A percentile compares a stretch with the other conserved stretches of the same genome.
These are phyloP conservation scores for Ensete ventricosum DNA, from an alignment of 176 grass and related monocot genomes.

Conservation along the genomic window DNA sequence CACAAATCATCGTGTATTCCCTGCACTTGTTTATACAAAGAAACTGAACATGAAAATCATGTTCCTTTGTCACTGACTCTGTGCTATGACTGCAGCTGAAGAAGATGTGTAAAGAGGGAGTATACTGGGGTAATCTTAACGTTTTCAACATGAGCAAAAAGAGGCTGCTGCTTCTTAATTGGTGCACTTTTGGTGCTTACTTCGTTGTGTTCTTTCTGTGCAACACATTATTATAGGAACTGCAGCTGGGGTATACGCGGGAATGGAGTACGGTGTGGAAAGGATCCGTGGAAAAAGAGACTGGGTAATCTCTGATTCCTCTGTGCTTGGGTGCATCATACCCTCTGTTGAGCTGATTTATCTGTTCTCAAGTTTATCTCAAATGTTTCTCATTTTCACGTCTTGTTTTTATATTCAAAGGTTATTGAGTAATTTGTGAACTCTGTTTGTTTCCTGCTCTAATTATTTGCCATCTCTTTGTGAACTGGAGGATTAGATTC, in stretches of 20 bases:
- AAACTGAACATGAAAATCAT: not conserved
- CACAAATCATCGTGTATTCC: not conserved
- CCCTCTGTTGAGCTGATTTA: not conserved
- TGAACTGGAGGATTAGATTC: too few relatives aligned
- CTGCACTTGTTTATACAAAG: not conserved
- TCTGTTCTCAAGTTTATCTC: too few relatives aligned
- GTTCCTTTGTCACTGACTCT: not conserved
- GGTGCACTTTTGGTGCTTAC: too few relatives aligned
- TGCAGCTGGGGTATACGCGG: constrained; percentile 80
- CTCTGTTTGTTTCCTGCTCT: too few relatives aligned
- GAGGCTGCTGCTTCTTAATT: too few relatives aligned
- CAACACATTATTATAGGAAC: constrained; percentile 25
- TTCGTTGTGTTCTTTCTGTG: not conserved
- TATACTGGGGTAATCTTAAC: constrained; percentile 59
- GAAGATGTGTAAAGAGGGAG: constrained; percentile 81
- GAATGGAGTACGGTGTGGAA: constrained; percentile 67
- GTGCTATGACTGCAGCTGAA: constrained; percentile 44
- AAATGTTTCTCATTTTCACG: too few relatives aligned
- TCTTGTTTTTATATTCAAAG: too few relatives aligned
- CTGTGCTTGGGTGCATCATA: too few relatives aligned
- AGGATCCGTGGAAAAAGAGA: constrained; percentile 48
- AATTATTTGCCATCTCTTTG: too few relatives aligned
- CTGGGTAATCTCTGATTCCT: constrained; percentile 47
- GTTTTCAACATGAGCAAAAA: too few relatives aligned
- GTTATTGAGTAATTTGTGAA: too few relatives aligned